Base-by-base conservation (phyloP, 495 filamentous ascomycete species). In the Trichoderma gamsii region DNA sequence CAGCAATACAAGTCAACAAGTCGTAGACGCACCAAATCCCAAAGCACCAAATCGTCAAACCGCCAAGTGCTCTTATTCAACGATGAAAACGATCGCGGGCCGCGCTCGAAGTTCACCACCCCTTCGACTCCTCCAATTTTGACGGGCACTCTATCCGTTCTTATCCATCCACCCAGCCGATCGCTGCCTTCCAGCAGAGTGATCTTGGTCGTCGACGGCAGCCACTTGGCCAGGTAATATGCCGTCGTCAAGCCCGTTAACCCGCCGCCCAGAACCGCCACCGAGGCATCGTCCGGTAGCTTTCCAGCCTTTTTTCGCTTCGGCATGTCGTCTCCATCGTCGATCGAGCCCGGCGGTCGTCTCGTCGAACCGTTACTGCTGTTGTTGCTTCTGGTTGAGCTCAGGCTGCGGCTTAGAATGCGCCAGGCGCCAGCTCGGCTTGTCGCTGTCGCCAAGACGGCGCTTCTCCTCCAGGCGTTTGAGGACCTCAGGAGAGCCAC, bases 211-310 rank as follows among this genome's bases (percentile, higher is more conserved):
- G 77, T 41, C 21, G 66, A 65, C 5, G 88, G 84, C 4, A 87
- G 77, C 66, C 84, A 76, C 59, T 84, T 84, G 7, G 85, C 74
- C 18, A 97, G 78, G 74, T 88, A 90, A 78, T 88, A 92, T 23
- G 93, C 93, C 43, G 87, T 83, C 35, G 91, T 86, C 65, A 99
- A 85, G 44, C 96, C 96, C 18, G 94, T 95, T 73, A 99, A 90
- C 65, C 96, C 96, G 67, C 88, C 94, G 44, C 96, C 95, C 16
- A 97, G 77, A 21, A 97, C 83, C 46, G 90, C 93, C 70, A 90
- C 85, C 71, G 85, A 51, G 3, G 65, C 41, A 13, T 43, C 75
- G 70, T 80, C 80, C 21, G 75, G 72, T 51, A 67, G 65, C 43
- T 65, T 69, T 67, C 71, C 73, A 73, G 63, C 68, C 51, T 49